A percentile compares a stretch with the other conserved stretches of the same genome.
These are phyloP conservation scores for Cytospora piceicola DNA, from an alignment of 2,329 filamentous ascomycete species.

Conservation along the genomic window DNA sequence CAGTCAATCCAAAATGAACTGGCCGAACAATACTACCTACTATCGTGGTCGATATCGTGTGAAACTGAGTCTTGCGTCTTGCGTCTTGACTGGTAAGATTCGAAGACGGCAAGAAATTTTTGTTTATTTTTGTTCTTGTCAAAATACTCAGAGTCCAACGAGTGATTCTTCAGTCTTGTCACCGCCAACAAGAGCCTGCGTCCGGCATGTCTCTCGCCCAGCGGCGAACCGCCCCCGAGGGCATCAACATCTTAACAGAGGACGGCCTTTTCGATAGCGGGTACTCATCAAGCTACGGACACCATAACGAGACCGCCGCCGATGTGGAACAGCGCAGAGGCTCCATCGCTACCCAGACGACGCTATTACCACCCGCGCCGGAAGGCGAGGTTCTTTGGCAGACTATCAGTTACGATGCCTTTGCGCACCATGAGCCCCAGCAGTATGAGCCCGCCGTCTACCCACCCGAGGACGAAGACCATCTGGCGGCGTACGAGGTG, in stretches of 20 bases:
- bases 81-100: neutral
- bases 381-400: conserved; percentile 27
- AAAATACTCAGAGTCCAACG: neutral
- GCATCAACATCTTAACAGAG: conserved; percentile 14
- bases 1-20: neutral
- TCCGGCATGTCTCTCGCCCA: conserved; percentile 27
- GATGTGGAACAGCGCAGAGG: conserved; percentile 3
- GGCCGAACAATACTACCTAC: neutral
- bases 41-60: neutral
- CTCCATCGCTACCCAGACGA: neutral
- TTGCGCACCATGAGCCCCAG: conserved; percentile 9
- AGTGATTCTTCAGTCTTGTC: neutral
- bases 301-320: neutral
- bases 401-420: conserved; percentile 27
- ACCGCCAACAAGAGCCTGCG: neutral
- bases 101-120: neutral
- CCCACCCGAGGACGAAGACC: conserved; percentile 15
- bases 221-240: conserved; percentile 27
- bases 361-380: conserved; percentile 9
- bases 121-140: neutral
- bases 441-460: conserved; percentile 20
- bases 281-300: neutral
- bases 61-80: neutral
- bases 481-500: conserved; percentile 40
- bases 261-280: neutral